A percentile compares a stretch with the other conserved stretches of the same genome.
These are phyloP conservation scores for Penicillium sp. DNA, from an alignment of 2,329 filamentous ascomycete species.

Conservation along the genomic window DNA sequence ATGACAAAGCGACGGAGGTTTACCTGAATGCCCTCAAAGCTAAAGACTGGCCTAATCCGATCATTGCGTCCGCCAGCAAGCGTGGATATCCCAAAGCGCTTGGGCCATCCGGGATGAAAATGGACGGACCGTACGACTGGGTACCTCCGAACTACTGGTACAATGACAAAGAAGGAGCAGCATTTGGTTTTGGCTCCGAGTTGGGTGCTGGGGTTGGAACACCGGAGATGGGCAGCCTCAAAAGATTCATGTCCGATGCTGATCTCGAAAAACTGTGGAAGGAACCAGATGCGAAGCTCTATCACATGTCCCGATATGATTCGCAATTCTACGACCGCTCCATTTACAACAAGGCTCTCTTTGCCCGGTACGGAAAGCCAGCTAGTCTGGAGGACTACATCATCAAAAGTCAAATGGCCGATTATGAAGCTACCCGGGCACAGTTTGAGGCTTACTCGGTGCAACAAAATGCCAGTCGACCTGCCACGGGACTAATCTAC, in stretches of 20 bases:
- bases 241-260: constrained; percentile 49
- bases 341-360: constrained; percentile 58
- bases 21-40: constrained; percentile 52
- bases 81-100: constrained; percentile 52
- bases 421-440: constrained; percentile 61
- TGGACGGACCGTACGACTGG: constrained; percentile 65
- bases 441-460: constrained; percentile 57
- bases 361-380: constrained; percentile 51
- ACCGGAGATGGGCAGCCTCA: constrained; percentile 53
- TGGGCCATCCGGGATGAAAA: constrained; percentile 60
- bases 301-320: constrained; percentile 57
- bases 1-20: constrained; percentile 53
- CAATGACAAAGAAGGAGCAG: constrained; percentile 51
- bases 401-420: constrained; percentile 57
- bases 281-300: constrained; percentile 50
- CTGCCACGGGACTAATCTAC: constrained; percentile 60
- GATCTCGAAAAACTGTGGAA: constrained; percentile 58
- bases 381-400: constrained; percentile 56
- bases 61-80: constrained; percentile 57
- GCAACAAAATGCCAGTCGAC: constrained; percentile 49
- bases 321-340: constrained; percentile 55
- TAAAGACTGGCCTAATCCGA: constrained; percentile 55
- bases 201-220: constrained; percentile 61
- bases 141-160: constrained; percentile 64
- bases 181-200: constrained; percentile 63